Percentiles rank a stretch among this genome's conserved stretches.
phyloP scores from a whole-genome alignment of 306 rosid species.

The Nissolia schottii region DNA sequence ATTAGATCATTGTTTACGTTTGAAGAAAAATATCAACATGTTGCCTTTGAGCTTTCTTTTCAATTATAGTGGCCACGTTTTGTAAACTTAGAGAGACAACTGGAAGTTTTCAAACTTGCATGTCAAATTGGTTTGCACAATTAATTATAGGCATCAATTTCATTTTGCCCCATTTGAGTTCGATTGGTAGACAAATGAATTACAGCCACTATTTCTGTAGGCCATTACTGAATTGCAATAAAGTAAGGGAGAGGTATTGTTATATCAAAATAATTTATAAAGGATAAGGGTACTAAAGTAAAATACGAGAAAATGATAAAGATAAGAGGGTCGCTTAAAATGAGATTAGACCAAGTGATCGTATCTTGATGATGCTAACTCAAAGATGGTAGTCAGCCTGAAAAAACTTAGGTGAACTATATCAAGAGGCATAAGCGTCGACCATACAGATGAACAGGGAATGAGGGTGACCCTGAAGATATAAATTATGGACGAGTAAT shows the following conservation, averaged over 20 bases:
- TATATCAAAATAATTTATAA: too few relatives aligned
- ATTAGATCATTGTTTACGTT: neutral
- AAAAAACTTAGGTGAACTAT: too few relatives aligned
- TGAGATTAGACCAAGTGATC: too few relatives aligned
- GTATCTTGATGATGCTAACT: too few relatives aligned
- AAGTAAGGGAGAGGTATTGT: neutral
- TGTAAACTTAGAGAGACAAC: neutral
- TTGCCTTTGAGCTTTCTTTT: neutral
- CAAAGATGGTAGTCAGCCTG: too few relatives aligned
- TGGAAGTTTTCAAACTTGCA: slow-evolving; percentile 7
- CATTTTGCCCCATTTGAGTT: neutral
- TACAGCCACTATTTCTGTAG: neutral
- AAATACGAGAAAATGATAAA: too few relatives aligned
- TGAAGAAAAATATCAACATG: neutral
- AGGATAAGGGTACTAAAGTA: too few relatives aligned
- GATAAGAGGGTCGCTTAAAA: too few relatives aligned
- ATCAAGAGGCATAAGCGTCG: too few relatives aligned
- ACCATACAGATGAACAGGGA: too few relatives aligned
- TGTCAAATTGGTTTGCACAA: slow-evolving; percentile 1
- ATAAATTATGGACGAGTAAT: too few relatives aligned
- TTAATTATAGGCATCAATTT: neutral
- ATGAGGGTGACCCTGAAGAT: too few relatives aligned
- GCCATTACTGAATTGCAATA: neutral
- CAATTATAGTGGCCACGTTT: slow-evolving; percentile 16
- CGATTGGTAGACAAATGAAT: neutral